A percentile compares a stretch with the other conserved stretches of the same genome.
phyloP scores from a whole-genome alignment of 306 rosid species.

The Astragalus glycyphyllos region DNA sequence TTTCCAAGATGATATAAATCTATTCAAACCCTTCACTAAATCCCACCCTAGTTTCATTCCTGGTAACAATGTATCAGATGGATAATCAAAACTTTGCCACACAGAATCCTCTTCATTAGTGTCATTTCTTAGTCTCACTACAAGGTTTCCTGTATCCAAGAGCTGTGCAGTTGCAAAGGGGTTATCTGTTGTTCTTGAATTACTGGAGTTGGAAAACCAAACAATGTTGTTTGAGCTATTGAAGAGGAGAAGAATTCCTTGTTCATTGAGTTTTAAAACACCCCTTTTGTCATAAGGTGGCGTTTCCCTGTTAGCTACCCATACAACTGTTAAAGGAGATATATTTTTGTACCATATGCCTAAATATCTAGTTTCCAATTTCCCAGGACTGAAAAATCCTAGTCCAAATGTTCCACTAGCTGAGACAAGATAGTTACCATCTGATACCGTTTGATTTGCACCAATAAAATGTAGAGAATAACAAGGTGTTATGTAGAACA shows the following conservation, averaged over 20 bases:
- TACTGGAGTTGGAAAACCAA: slow-evolving; percentile 34
- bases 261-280: slow-evolving; percentile 21
- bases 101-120: not conserved
- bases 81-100: slow-evolving; percentile 49
- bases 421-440: slow-evolving; percentile 39
- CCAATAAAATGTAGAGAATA: slow-evolving; percentile 8
- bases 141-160: slow-evolving; percentile 46
- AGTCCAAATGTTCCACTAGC: slow-evolving; percentile 24
- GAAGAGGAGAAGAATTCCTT: slow-evolving; percentile 33
- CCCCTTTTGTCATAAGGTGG: slow-evolving; percentile 6
- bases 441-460: slow-evolving; percentile 10
- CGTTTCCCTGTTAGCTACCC: slow-evolving; percentile 43
- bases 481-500: not conserved
- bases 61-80: slow-evolving; percentile 23
- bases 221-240: slow-evolving; percentile 6
- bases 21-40: slow-evolving; percentile 18
- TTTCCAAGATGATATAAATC: slow-evolving; percentile 40
- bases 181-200: slow-evolving; percentile 1
- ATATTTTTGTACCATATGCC: slow-evolving; percentile 38
- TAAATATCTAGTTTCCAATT: slow-evolving; percentile 12
- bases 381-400: slow-evolving; percentile 41
- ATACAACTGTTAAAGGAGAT: slow-evolving; percentile 30
- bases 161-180: slow-evolving; percentile 34
- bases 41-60: slow-evolving; percentile 47
- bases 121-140: not conserved